phyloP scores from a whole-genome alignment of 305 asterid species.

The Solanum hybrid region DNA sequence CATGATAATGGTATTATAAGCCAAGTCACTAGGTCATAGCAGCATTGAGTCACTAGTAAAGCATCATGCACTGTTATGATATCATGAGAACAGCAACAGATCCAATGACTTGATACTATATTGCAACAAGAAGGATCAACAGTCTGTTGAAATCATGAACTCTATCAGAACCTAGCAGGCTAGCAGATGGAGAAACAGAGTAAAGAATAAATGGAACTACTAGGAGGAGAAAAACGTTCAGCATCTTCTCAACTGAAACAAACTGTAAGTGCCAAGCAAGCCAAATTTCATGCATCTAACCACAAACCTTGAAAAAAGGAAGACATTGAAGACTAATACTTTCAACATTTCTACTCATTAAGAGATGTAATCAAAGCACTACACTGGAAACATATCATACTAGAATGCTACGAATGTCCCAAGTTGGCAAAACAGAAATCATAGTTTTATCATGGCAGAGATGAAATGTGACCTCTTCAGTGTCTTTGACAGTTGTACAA shows the following conservation, averaged over 20 bases:
- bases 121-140: background rate
- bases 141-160: background rate
- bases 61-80: background rate
- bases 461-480: slow-evolving; percentile 48
- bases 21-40: background rate
- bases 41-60: background rate
- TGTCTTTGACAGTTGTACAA: slow-evolving; percentile 82
- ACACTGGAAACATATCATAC: background rate
- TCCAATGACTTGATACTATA: background rate
- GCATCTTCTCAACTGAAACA: background rate
- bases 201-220: background rate
- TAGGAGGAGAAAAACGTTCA: background rate
- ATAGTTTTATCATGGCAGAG: slow-evolving; percentile 9
- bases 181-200: background rate
- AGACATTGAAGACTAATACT: background rate
- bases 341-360: background rate
- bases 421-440: slow-evolving; percentile 2
- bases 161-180: background rate
- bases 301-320: background rate
- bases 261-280: background rate
- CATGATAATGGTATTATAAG: slow-evolving; percentile 11
- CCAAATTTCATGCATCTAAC: background rate
- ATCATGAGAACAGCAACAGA: background rate
- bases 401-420: background rate
- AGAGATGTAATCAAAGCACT: background rate